Evolutionary conservation across 2,329 filamentous ascomycete species (phyloP).

Genomic region (Phyllosticta citriasiana): DNA sequence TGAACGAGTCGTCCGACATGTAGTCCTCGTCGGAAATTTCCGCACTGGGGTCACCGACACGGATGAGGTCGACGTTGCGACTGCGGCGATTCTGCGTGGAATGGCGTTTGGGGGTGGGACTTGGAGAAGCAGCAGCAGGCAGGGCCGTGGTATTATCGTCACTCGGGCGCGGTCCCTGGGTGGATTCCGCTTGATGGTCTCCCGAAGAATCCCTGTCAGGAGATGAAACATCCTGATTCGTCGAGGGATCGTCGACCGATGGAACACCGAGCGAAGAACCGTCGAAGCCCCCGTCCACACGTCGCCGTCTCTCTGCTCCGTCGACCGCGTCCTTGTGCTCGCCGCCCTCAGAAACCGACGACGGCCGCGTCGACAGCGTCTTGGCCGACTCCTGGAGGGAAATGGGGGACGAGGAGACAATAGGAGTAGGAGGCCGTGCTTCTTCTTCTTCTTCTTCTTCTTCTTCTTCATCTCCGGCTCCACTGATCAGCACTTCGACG

Average conservation of each 20-base stretch:
- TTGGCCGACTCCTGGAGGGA: constrained; percentile 28
- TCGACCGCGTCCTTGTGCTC: constrained; percentile 18
- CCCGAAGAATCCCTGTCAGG: constrained; percentile 10
- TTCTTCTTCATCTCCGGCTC: constrained; percentile 23
- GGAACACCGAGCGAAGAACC: constrained; percentile 7
- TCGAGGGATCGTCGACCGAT: constrained; percentile 5
- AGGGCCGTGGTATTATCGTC: constrained; percentile 8
- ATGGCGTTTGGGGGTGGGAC: constrained; percentile 8
- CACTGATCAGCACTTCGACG: constrained; percentile 38
- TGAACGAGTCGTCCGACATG: constrained; percentile 67
- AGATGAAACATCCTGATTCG: constrained; percentile 10
- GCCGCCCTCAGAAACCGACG: constrained; percentile 28
- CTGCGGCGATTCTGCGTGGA: constrained; percentile 8
- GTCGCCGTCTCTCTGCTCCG: constrained; percentile 14
- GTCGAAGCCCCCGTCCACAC: background rate
- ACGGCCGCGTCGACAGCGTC: constrained; percentile 28
- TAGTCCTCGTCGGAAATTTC: constrained; percentile 29
- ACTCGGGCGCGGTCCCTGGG: constrained; percentile 3
- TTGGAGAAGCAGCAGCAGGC: constrained; percentile 3
- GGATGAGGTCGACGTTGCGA: constrained; percentile 8
- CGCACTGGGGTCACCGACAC: constrained; percentile 3
- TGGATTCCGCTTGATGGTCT: constrained; percentile 10
- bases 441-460: constrained; percentile 28
- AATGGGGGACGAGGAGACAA: constrained; percentile 24
- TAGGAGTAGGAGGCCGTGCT: constrained; percentile 23